Conservation (phyloP, 441 rosid genomes). For the Adansonia rubrostipa region DNA sequence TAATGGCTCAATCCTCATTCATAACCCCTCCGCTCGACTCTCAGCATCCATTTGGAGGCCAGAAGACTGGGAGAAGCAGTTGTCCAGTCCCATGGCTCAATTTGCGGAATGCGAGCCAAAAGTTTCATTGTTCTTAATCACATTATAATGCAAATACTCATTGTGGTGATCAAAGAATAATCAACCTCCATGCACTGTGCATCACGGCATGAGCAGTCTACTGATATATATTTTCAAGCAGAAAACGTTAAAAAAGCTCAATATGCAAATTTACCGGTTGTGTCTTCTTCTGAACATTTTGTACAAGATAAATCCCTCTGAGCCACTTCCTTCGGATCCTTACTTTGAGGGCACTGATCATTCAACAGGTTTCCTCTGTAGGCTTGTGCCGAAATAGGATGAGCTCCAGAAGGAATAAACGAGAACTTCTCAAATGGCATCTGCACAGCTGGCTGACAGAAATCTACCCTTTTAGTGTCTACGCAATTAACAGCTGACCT, state of each 20-base stretch:
- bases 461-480: constrained; percentile 58
- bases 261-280: constrained; percentile 50
- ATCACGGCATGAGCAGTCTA: neutral
- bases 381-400: constrained; percentile 42
- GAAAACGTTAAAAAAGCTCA: neutral
- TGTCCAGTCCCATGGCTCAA: neutral
- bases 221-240: neutral
- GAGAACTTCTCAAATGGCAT: constrained; percentile 61
- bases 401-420: constrained; percentile 49
- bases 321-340: constrained; percentile 54
- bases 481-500: constrained; percentile 39
- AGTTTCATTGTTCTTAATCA: neutral
- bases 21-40: neutral
- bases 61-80: neutral
- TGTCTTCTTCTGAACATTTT: constrained; percentile 42
- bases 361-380: constrained; percentile 40
- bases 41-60: neutral
- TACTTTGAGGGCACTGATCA: constrained; percentile 57
- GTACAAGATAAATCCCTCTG: constrained; percentile 36
- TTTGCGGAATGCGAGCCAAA: too few relatives aligned
- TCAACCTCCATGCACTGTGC: neutral
- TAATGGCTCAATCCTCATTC: neutral
- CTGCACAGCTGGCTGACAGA: constrained; percentile 54
- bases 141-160: neutral
- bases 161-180: neutral